A percentile compares a stretch with the other conserved stretches of the same genome.
These are phyloP conservation scores for Rhodosporidiobolus sp. DNA, from an alignment of 768 basidiomycete species.

Conservation along the genomic window DNA sequence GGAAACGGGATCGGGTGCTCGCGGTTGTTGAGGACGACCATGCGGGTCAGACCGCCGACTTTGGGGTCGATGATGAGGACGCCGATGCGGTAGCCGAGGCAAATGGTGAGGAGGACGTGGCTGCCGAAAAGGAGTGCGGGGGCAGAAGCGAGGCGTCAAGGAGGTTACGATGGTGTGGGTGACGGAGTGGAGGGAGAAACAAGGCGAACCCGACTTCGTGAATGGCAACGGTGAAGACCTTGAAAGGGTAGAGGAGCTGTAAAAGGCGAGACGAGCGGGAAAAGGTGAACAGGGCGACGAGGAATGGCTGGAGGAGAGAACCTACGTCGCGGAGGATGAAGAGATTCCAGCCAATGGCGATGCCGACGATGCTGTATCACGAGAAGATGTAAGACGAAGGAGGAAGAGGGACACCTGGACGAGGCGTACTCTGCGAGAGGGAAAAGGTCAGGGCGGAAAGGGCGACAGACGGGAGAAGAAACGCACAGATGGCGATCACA, in stretches of 20 bases:
- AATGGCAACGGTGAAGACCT: conserved; percentile 31
- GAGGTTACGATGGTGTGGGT: too few relatives aligned
- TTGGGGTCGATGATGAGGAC: conserved; percentile 34
- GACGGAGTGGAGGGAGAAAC: not conserved
- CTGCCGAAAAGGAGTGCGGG: not conserved
- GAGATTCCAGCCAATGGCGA: conserved; percentile 40
- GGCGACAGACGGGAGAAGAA: not conserved
- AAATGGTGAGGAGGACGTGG: conserved; percentile 33
- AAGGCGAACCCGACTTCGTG: conserved; percentile 36
- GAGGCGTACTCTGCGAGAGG: conserved; percentile 5
- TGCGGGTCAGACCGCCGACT: conserved; percentile 30
- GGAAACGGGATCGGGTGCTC: conserved; percentile 17
- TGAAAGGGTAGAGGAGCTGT: conserved; percentile 40
- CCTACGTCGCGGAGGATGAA: conserved; percentile 33
- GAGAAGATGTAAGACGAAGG: not conserved
- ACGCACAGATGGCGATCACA: conserved; percentile 38
- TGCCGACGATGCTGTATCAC: conserved; percentile 29
- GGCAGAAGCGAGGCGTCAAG: too few relatives aligned
- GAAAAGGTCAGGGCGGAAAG: too few relatives aligned
- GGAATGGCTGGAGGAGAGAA: not conserved
- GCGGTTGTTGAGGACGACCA: conserved; percentile 1
- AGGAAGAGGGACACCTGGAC: too few relatives aligned
- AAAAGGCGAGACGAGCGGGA: not conserved
- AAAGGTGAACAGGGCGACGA: not conserved
- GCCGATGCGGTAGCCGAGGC: conserved; percentile 29